These are phyloP conservation scores for Exserohilum rostratum DNA, from an alignment of 2,329 filamentous ascomycete genomes.

Conservation along the genomic window DNA sequence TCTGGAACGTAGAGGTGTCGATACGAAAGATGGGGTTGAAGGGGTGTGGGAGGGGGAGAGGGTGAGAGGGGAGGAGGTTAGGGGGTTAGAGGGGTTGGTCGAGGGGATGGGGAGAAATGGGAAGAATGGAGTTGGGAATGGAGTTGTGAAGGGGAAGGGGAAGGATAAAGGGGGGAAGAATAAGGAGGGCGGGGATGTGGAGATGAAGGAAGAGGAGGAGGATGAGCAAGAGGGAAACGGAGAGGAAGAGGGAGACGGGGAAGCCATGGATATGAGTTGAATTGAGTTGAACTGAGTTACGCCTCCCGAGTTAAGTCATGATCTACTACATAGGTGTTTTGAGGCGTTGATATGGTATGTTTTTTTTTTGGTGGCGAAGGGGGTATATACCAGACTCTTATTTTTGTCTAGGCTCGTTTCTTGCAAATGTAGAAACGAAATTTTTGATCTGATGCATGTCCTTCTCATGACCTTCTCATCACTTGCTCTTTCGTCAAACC, in stretches of 20 bases:
- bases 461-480: no score
- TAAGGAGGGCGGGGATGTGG: slow-evolving; percentile 19
- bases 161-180: not conserved
- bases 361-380: no score
- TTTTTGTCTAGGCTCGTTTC: no score
- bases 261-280: not conserved
- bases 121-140: no score
- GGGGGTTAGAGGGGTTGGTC: slow-evolving; percentile 39
- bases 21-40: slow-evolving; percentile 52
- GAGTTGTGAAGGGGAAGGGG: not conserved
- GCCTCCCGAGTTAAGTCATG: not conserved
- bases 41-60: slow-evolving; percentile 34
- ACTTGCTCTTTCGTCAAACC: no score
- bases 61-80: slow-evolving; percentile 36
- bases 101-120: slow-evolving; percentile 14
- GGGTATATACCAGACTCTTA: no score
- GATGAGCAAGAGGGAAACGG: not conserved
- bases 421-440: no score
- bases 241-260: no score
- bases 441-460: no score
- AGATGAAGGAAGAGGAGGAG: not conserved
- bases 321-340: no score
- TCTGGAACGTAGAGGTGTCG: slow-evolving; percentile 74
- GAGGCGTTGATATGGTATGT: no score
- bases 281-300: no score